Evolutionary conservation across 345 rosid genomes (phyloP).

Genomic region (Sapria himalayana): DNA sequence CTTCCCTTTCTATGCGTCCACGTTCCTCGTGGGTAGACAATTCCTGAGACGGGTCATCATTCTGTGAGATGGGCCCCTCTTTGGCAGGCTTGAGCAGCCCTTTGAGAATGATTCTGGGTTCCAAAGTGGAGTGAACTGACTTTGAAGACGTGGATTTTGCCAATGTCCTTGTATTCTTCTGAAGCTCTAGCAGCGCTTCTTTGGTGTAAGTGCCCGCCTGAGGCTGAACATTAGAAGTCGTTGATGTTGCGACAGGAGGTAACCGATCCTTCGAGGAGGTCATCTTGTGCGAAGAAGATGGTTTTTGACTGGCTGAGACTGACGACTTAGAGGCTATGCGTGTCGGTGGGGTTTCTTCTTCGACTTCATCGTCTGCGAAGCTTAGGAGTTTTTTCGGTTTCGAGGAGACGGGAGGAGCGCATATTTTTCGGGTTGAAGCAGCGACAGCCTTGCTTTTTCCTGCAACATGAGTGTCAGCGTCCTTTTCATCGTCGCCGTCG

Average conservation of each 20-base stretch:
- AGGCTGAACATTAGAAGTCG: conserved; percentile 54
- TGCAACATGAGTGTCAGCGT: conserved; percentile 8
- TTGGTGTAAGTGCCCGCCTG: conserved; percentile 79
- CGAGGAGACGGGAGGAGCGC: conserved; percentile 11
- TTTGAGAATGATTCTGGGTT: conserved; percentile 36
- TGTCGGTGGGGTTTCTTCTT: conserved; percentile 14
- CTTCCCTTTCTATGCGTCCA: background rate
- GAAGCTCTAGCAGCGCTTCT: conserved; percentile 80
- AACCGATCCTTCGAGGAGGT: conserved; percentile 37
- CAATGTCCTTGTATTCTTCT: conserved; percentile 55
- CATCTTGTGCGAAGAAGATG: conserved; percentile 38
- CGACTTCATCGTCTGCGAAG: conserved; percentile 71
- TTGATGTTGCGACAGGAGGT: conserved; percentile 9
- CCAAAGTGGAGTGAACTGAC: conserved; percentile 9
- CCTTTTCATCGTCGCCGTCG: conserved; percentile 19
- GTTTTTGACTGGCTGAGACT: conserved; percentile 18
- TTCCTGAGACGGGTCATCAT: conserved; percentile 5
- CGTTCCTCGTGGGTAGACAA: conserved; percentile 14
- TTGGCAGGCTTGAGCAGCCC: conserved; percentile 27
- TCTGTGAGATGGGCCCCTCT: conserved; percentile 6
- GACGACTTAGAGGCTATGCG: conserved; percentile 20
- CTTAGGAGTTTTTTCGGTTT: conserved; percentile 76
- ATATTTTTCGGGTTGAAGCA: conserved; percentile 8
- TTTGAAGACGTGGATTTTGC: conserved; percentile 25
- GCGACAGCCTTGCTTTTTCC: conserved; percentile 3